phyloP scores from a whole-genome alignment of 108 stramenopile species.

The Nitzschia sp. region DNA sequence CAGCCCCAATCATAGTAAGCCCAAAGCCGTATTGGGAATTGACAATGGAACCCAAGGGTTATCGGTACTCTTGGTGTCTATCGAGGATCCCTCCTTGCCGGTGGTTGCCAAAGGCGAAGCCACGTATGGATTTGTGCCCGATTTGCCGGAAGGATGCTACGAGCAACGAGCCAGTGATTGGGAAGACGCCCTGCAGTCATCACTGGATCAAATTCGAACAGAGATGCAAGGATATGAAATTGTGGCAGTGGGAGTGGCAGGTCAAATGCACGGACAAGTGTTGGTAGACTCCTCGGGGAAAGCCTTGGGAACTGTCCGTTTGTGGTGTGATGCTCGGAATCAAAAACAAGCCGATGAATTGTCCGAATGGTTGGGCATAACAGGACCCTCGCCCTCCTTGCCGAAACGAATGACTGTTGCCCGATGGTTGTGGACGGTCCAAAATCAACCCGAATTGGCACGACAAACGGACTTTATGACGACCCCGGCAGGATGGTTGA shows the following conservation, averaged over 20 bases:
- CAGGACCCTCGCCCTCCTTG: slow-evolving; percentile 13
- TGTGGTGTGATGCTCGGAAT: slow-evolving; percentile 55
- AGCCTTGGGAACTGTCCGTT: slow-evolving; percentile 29
- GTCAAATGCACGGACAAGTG: slow-evolving; percentile 57
- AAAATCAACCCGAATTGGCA: slow-evolving; percentile 31
- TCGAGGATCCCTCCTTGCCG: neutral
- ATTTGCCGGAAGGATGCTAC: slow-evolving; percentile 26
- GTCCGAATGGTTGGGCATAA: slow-evolving; percentile 20
- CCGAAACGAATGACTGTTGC: slow-evolving; percentile 46
- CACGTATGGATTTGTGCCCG: slow-evolving; percentile 29
- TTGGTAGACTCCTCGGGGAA: slow-evolving; percentile 21
- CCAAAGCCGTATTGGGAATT: slow-evolving; percentile 28
- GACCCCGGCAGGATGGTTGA: slow-evolving; percentile 50
- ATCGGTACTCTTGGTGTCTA: slow-evolving; percentile 33
- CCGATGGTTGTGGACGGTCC: slow-evolving; percentile 43
- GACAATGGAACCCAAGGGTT: slow-evolving; percentile 55
- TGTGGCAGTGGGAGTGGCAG: slow-evolving; percentile 38
- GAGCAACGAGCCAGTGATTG: slow-evolving; percentile 45
- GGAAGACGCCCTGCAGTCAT: slow-evolving; percentile 25
- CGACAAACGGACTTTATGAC: slow-evolving; percentile 19
- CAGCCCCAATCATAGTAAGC: too few species aligned
- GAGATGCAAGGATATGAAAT: neutral
- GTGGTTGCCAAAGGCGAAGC: slow-evolving; percentile 38
- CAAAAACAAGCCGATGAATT: slow-evolving; percentile 38
- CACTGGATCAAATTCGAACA: slow-evolving; percentile 20